Conservation (phyloP, 2,329 filamentous ascomycete genomes). For the Venturia oleaginea region DNA sequence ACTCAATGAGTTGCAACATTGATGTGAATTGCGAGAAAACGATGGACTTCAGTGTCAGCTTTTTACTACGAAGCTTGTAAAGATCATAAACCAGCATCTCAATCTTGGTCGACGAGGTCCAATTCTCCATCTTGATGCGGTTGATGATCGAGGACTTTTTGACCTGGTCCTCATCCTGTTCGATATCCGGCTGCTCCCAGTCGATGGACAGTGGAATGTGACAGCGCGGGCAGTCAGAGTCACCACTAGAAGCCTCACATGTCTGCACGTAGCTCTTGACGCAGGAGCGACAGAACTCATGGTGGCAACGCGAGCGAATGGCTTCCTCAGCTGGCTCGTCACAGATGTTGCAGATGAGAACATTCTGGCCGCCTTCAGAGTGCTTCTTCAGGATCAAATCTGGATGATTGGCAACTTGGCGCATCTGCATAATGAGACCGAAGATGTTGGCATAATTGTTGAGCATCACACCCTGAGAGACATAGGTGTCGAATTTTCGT, state of each 20-base stretch:
- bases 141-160: constrained; percentile 98
- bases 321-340: constrained; percentile 94
- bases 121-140: constrained; percentile 96
- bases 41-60: constrained; percentile 90
- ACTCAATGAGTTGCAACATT: constrained; percentile 95
- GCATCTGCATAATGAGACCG: constrained; percentile 98
- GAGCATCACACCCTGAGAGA: constrained; percentile 83
- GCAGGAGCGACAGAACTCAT: constrained; percentile 82
- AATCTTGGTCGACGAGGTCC: constrained; percentile 97
- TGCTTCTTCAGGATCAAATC: constrained; percentile 89
- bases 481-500: constrained; percentile 90
- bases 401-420: constrained; percentile 92
- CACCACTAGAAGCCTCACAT: constrained; percentile 53
- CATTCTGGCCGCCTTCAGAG: constrained; percentile 75
- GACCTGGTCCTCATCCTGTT: constrained; percentile 75
- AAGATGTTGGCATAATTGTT: constrained; percentile 99
- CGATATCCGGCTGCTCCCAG: constrained; percentile 88
- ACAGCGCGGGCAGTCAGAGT: constrained; percentile 75
- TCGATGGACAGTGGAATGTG: constrained; percentile 87
- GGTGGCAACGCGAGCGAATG: constrained; percentile 82
- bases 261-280: constrained; percentile 73
- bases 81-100: constrained; percentile 92
- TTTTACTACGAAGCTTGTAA: constrained; percentile 83
- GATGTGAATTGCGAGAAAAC: constrained; percentile 97
- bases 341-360: constrained; percentile 87